A percentile compares a stretch with the other conserved stretches of the same genome.
Evolutionary conservation across 768 basidiomycete species (phyloP).

Genomic region (Coprinellus micaceus): DNA sequence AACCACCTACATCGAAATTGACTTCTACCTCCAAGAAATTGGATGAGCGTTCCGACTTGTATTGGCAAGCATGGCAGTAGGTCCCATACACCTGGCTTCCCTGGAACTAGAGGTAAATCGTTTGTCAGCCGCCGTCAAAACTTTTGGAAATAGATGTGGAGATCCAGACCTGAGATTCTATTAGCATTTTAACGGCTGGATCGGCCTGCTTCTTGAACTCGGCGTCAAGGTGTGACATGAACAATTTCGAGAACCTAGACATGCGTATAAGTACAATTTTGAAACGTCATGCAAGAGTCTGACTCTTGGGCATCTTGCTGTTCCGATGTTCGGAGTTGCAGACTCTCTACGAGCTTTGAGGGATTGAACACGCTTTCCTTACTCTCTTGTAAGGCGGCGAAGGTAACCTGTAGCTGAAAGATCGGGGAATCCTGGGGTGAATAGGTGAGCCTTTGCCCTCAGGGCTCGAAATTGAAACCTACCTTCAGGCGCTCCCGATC

Average conservation of each 20-base stretch:
- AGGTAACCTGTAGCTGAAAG: constrained; percentile 73
- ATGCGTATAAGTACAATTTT: constrained; percentile 4
- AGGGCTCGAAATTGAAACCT: neutral
- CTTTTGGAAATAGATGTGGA: no score
- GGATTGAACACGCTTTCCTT: constrained; percentile 77
- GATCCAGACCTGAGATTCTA: constrained; percentile 62
- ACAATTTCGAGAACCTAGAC: constrained; percentile 86
- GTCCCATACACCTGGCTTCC: constrained; percentile 82
- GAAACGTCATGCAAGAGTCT: constrained; percentile 17
- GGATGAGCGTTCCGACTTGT: constrained; percentile 62
- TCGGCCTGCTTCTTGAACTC: constrained; percentile 83
- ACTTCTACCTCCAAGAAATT: constrained; percentile 88
- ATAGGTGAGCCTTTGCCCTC: neutral
- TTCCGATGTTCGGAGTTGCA: constrained; percentile 75
- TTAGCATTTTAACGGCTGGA: constrained; percentile 58
- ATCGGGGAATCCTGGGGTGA: constrained; percentile 64
- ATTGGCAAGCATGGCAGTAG: constrained; percentile 65
- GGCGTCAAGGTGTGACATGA: constrained; percentile 82
- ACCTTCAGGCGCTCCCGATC: constrained; percentile 41
- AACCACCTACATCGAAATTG: constrained; percentile 59
- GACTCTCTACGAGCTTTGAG: constrained; percentile 74
- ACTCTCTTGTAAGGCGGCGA: constrained; percentile 82
- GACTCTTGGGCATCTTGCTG: constrained; percentile 98
- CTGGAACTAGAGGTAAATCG: constrained; percentile 61
- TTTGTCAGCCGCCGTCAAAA: neutral